phyloP scores from a whole-genome alignment of 106 monocot genomes.

The Xerophyta viscosa region DNA sequence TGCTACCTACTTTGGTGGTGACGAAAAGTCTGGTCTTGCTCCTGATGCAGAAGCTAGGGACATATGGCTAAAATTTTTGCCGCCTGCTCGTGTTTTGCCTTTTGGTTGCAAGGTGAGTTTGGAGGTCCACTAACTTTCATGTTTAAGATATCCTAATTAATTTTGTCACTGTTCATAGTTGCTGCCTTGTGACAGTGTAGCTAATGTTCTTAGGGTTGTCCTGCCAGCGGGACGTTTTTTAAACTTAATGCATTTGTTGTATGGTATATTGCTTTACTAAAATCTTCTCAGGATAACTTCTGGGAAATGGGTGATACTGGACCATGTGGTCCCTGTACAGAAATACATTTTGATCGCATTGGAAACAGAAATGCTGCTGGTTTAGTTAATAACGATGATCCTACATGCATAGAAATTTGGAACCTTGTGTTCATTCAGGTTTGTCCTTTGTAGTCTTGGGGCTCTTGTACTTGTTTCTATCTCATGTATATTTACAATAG shows the following conservation, averaged over 20 bases:
- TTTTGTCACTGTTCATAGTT: too few species aligned
- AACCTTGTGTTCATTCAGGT: conserved; percentile 99
- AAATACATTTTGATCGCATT: conserved; percentile 93
- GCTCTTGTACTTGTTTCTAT: too few species aligned
- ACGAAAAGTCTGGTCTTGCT: conserved; percentile 82
- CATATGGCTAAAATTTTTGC: conserved; percentile 68
- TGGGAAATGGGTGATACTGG: conserved; percentile 99
- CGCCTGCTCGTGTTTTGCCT: conserved; percentile 55
- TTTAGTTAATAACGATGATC: conserved; percentile 95
- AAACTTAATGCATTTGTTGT: too few species aligned
- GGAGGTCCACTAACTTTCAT: too few species aligned
- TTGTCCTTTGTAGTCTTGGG: neutral
- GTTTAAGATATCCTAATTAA: too few species aligned
- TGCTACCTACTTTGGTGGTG: conserved; percentile 96
- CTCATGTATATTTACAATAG: too few species aligned
- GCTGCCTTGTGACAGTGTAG: too few species aligned
- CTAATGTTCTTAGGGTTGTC: too few species aligned
- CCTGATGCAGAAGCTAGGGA: conserved; percentile 81
- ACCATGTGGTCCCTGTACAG: conserved; percentile 94
- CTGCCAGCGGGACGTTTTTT: too few species aligned
- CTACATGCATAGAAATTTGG: conserved; percentile 98
- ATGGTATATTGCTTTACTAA: too few species aligned
- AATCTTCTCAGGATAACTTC: conserved; percentile 97
- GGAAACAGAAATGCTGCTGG: conserved; percentile 85
- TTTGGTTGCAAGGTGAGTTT: conserved; percentile 94